Base-by-base conservation (phyloP, 805 yeast species). In the Starmerella floricola region DNA sequence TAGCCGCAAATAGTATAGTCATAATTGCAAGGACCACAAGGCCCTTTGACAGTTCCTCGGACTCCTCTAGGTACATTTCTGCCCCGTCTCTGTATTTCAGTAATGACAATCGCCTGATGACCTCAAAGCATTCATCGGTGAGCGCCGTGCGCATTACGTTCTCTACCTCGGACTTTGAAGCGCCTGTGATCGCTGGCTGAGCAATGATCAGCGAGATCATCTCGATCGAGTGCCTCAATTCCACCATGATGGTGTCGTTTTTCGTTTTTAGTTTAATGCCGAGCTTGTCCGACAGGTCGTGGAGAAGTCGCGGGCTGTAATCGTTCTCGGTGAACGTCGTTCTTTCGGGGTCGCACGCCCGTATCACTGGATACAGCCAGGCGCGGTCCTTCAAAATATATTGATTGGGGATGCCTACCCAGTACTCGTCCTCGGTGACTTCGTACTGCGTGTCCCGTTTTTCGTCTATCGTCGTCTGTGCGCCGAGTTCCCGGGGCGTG, bases 261-360 rank as follows among this genome's bases (percentile, higher is more conserved):
- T 36, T 17, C 17, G 23, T 8, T 12, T 27, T 31, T 6, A 48
- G 19, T 16, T 30, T 13, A 8, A 48, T 34, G n/a, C 44, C 31
- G 21, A 47, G 40, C 24, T 43, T 31, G 17, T 35, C 38, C 20
- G 46, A 17, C 17, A 48, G 38, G 23, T 30, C 15, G 13, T 38
- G 44, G 6, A 48, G n/a, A n/a, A 48, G 34, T 3, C 16, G 23
- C 3, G 27, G 13, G 23, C 46, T 42, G 32, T 40, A 34, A 34
- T 47, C 46, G 18, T 21, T 11, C 8, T 38, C 43, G 15, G 33
- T 32, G 33, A 46, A 48, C 8, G 37, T 34, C 1, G 36, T 16
- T 12, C 26, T 18, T n/a, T 40, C 39, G 2, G 52, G 52, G 17
- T 48, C 52, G 41, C 51, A 47, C 3, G 52, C 52, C 8, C 47